Conservation (phyloP, 495 filamentous ascomycete species). For the Sporormia fimetaria region DNA sequence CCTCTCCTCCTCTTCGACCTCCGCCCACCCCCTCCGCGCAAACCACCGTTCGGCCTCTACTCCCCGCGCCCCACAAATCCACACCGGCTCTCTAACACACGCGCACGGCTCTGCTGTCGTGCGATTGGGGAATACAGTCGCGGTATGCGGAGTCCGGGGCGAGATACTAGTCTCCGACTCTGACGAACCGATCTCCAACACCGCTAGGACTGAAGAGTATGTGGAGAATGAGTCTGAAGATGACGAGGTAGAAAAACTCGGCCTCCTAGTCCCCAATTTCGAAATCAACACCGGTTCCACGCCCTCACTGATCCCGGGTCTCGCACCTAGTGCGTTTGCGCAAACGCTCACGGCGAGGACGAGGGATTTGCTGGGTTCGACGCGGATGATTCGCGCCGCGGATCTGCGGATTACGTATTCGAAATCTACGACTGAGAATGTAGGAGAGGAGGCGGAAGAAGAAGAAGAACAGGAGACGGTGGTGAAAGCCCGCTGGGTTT, state of each 20-base stretch:
- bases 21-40: constrained; percentile 50
- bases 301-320: constrained; percentile 71
- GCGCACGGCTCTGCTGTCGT: constrained; percentile 82
- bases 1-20: constrained; percentile 51
- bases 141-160: constrained; percentile 79
- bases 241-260: constrained; percentile 44
- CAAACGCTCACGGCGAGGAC: constrained; percentile 74
- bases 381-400: constrained; percentile 46
- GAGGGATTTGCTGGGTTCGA: constrained; percentile 58
- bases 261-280: constrained; percentile 82
- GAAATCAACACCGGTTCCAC: constrained; percentile 83
- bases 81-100: constrained; percentile 73
- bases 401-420: constrained; percentile 62
- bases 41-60: constrained; percentile 63
- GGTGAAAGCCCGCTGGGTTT: constrained; percentile 81
- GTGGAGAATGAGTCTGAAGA: constrained; percentile 36
- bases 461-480: constrained; percentile 39
- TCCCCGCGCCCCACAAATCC: constrained; percentile 57
- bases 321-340: constrained; percentile 64
- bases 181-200: neutral
- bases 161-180: constrained; percentile 70
- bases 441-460: constrained; percentile 33
- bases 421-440: constrained; percentile 30
- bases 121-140: constrained; percentile 75
- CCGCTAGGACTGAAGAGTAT: constrained; percentile 28